Evolutionary conservation across 148 eudicot genomes (phyloP), one percentile per base, ranked within the genome.

Genomic region (Heliosperma pusillum): DNA sequence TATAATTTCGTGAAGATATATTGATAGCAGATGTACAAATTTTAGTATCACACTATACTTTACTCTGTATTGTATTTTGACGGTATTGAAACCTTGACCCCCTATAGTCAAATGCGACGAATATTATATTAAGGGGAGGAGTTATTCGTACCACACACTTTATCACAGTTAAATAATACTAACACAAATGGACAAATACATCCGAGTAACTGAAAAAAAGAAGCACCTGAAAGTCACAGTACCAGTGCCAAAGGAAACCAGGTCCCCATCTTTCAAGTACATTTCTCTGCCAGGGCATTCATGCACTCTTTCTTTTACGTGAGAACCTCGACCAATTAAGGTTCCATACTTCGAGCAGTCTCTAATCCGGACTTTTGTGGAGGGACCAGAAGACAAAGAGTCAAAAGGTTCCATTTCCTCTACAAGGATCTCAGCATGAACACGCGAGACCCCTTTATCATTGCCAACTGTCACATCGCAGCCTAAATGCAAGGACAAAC

Each of bases 271-370:
- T 76, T 87, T 81, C 79, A 95, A 75, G 56, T 59, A 67, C 55
- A 82, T 77, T 84, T 89, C 96, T 79, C 85, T 90, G 70, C 83
- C 81, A n/a, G 91, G 90, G 77, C 83, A 87, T 67, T 92, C 99
- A 66, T 88, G 94, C 82, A 92, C 92, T 63, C 87, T 92, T 83
- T 86, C 86, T 78, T 84, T 89, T 72, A 80, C 53, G 63, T 78
- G 82, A 21, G 70, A 58, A 70, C 68, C 78, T 72, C 80, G 85
- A 66, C 42, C 81, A 71, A 92, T 75, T 73, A 81, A 83, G 42
- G 99, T 95, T 80, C 99, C 99, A 74, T 92, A 95, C 85, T 92
- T 95, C 7, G 99, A 95, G 83, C 90, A 88, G 84, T 95, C 99
- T 77, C 85, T 86, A 70, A 95, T 80, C 79, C 89, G 82, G 74